These are phyloP conservation scores for Phoma sp. DNA, from an alignment of 2,329 filamentous ascomycete species.

Conservation along the genomic window DNA sequence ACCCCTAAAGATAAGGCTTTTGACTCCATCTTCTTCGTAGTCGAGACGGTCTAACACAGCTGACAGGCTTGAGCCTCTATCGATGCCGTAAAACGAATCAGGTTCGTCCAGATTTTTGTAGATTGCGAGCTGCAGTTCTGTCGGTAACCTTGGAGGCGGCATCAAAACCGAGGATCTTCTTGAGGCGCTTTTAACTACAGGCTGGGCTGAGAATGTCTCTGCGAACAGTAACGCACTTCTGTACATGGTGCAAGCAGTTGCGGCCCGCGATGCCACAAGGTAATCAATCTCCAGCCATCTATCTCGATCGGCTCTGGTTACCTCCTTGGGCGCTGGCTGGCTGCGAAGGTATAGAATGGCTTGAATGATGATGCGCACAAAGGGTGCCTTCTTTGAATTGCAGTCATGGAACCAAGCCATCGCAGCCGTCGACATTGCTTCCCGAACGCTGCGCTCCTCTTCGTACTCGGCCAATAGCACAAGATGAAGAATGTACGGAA, in stretches of 20 bases:
- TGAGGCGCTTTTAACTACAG: constrained; percentile 57
- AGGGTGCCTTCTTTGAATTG: constrained; percentile 61
- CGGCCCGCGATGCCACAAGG: constrained; percentile 72
- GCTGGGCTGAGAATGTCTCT: constrained; percentile 72
- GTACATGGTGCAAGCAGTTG: constrained; percentile 80
- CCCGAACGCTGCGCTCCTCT: constrained; percentile 64
- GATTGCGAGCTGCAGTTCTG: constrained; percentile 77
- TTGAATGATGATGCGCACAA: constrained; percentile 76
- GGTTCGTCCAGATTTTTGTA: constrained; percentile 95
- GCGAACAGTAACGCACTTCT: constrained; percentile 85
- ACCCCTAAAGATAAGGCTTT: constrained; percentile 87
- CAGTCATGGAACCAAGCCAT: constrained; percentile 67
- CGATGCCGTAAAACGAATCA: constrained; percentile 92
- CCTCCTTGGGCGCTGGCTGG: constrained; percentile 76
- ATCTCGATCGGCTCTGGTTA: constrained; percentile 78
- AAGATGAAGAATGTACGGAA: constrained; percentile 87
- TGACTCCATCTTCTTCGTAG: constrained; percentile 86
- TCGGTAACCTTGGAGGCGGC: constrained; percentile 59
- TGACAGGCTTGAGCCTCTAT: constrained; percentile 76
- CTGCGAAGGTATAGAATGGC: constrained; percentile 87
- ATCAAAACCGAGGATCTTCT: constrained; percentile 67
- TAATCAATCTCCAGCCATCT: constrained; percentile 89
- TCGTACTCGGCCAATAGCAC: constrained; percentile 75
- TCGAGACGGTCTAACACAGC: constrained; percentile 84
- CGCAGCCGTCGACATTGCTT: constrained; percentile 68